These are phyloP conservation scores for Selenicereus undatus DNA, from an alignment of 148 eudicot genomes.

Conservation along the genomic window DNA sequence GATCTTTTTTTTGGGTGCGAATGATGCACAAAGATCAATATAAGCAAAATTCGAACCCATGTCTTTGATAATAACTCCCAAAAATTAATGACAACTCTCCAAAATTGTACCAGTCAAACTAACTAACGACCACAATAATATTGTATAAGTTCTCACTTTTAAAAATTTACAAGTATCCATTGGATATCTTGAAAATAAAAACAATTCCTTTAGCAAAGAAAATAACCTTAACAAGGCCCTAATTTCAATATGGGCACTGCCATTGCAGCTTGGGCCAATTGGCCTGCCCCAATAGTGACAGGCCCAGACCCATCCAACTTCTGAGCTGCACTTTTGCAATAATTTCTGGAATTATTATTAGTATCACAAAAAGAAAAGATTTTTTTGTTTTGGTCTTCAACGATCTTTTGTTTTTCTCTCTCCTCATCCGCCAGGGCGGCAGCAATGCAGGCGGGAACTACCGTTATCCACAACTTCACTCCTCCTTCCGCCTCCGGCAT, in stretches of 20 bases:
- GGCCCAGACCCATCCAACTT: neutral
- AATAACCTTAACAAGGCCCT: neutral
- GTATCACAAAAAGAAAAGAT: too few relatives aligned
- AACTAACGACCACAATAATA: too few relatives aligned
- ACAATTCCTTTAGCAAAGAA: neutral
- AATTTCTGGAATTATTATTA: neutral
- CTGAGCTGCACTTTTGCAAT: neutral
- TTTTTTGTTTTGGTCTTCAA: neutral
- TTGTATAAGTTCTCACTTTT: too few relatives aligned
- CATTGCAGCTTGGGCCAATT: neutral
- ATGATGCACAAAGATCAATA: too few relatives aligned
- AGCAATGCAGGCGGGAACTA: slow-evolving; percentile 34
- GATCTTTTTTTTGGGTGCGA: too few relatives aligned
- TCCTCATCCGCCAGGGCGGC: slow-evolving; percentile 18
- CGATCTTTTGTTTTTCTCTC: neutral
- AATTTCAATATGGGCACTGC: neutral
- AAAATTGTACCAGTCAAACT: too few relatives aligned
- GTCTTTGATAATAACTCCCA: too few relatives aligned
- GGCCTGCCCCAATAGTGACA: neutral
- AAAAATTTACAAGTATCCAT: too few relatives aligned
- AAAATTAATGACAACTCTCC: too few relatives aligned
- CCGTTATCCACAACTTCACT: slow-evolving; percentile 27
- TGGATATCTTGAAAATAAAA: too few relatives aligned
- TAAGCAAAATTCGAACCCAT: too few relatives aligned
- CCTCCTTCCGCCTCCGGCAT: slow-evolving; percentile 13